Percentiles rank a stretch among this genome's conserved stretches.
phyloP scores from a whole-genome alignment of 139 green algal species.

The Tetradesmus lagerheimii region DNA sequence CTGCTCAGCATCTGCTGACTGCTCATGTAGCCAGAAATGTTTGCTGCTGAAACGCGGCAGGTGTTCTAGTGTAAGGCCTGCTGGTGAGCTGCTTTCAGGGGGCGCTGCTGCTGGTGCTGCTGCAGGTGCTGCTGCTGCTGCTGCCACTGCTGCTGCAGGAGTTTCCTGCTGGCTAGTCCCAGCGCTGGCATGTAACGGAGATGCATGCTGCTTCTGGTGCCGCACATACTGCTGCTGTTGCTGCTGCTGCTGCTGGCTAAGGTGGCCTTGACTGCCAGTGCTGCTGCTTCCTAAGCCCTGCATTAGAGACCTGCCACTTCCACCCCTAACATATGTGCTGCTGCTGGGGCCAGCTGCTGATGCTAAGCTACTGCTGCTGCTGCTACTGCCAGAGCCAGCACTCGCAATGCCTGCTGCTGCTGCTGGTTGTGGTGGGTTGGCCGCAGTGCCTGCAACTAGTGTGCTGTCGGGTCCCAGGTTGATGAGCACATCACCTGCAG shows the following conservation, averaged over 20 bases:
- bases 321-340: not conserved
- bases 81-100: not conserved
- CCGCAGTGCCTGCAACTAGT: not conserved
- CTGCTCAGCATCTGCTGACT: not conserved
- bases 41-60: conserved; percentile 4
- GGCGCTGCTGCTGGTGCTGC: conserved; percentile 9
- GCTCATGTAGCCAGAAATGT: conserved; percentile 34
- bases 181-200: not conserved
- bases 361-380: not conserved
- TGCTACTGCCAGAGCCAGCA: not conserved
- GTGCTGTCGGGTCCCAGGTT: conserved; percentile 1
- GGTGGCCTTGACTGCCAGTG: not conserved
- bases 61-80: not conserved
- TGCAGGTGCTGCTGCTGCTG: conserved; percentile 24
- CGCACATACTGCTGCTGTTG: too few species aligned
- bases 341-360: not conserved
- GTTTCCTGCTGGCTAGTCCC: not conserved
- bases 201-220: not conserved
- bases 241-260: not conserved
- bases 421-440: not conserved
- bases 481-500: conserved; percentile 34
- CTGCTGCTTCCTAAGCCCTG: not conserved
- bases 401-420: not conserved
- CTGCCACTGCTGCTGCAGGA: not conserved
- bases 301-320: not conserved